phyloP scores from a whole-genome alignment of 1,284 basidiomycete genomes.

The Marasmius fiardii region DNA sequence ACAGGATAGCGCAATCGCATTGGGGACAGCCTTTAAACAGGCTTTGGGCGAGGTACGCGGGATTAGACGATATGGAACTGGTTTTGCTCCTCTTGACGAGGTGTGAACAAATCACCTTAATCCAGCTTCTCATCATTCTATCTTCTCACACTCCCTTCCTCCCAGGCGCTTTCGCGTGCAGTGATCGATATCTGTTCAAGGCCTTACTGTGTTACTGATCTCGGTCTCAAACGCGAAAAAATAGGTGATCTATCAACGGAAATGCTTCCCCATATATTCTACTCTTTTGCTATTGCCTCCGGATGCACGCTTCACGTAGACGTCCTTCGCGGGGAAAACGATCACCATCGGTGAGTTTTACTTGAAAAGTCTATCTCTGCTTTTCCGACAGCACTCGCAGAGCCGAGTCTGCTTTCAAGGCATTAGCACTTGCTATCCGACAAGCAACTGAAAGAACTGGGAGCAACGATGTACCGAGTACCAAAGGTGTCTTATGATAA shows the following conservation, averaged over 20 bases:
- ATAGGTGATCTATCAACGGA: conserved; percentile 96
- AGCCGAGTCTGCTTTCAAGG: conserved; percentile 97
- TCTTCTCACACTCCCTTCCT: conserved; percentile 11
- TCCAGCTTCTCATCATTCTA: background rate
- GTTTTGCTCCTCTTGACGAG: conserved; percentile 97
- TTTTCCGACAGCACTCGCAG: conserved; percentile 37
- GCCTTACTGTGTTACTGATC: conserved; percentile 91
- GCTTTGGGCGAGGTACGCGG: conserved; percentile 95
- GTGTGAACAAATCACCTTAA: conserved; percentile 37
- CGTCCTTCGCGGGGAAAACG: conserved; percentile 92
- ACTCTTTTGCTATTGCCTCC: conserved; percentile 90
- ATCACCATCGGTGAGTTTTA: conserved; percentile 86
- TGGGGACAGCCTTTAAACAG: conserved; percentile 93
- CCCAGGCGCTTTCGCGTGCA: conserved; percentile 88
- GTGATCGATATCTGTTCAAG: conserved; percentile 98
- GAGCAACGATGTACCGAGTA: conserved; percentile 90
- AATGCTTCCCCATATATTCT: conserved; percentile 96
- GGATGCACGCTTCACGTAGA: conserved; percentile 94
- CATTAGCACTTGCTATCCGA: conserved; percentile 91
- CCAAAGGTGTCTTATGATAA: conserved; percentile 81
- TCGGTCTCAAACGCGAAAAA: conserved; percentile 92
- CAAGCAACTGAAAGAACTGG: conserved; percentile 92
- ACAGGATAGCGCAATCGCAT: conserved; percentile 93
- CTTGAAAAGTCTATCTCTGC: background rate
- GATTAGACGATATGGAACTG: conserved; percentile 94